A percentile compares a stretch with the other conserved stretches of the same genome.
phyloP scores from a whole-genome alignment of 1,139 yeast species.

The Arxiozyma slooffiae region DNA sequence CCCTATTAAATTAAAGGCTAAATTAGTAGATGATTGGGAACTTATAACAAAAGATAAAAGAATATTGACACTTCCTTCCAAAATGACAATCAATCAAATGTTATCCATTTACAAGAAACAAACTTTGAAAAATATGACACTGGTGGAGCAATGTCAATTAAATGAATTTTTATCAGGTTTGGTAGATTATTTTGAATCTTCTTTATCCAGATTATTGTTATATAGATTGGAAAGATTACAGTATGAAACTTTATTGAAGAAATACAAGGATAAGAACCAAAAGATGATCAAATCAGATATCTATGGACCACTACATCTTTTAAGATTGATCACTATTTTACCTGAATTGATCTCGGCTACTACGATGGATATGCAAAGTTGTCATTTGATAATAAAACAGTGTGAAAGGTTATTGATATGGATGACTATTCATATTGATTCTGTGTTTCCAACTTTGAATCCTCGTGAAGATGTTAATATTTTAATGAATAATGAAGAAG shows the following conservation, averaged over 20 bases:
- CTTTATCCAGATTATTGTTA: slow-evolving; percentile 61
- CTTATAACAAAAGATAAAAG: slow-evolving; percentile 69
- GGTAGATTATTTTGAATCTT: slow-evolving; percentile 64
- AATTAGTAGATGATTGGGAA: slow-evolving; percentile 91
- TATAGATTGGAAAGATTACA: slow-evolving; percentile 84
- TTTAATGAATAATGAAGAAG: not conserved
- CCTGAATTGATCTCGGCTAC: slow-evolving; percentile 30
- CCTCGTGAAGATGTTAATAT: not conserved
- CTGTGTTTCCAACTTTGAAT: slow-evolving; percentile 7
- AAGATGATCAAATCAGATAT: slow-evolving; percentile 18
- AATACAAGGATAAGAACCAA: not conserved
- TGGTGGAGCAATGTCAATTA: slow-evolving; percentile 43
- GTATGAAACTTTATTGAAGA: slow-evolving; percentile 34
- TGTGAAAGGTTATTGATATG: slow-evolving; percentile 24
- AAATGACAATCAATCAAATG: slow-evolving; percentile 42
- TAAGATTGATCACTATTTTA: slow-evolving; percentile 57
- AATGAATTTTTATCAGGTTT: slow-evolving; percentile 65
- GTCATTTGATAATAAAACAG: slow-evolving; percentile 22
- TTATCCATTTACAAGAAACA: slow-evolving; percentile 36
- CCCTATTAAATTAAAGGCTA: slow-evolving; percentile 56
- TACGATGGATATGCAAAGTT: slow-evolving; percentile 67
- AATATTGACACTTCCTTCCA: slow-evolving; percentile 52
- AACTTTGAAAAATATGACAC: slow-evolving; percentile 24
- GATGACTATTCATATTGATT: slow-evolving; percentile 16
- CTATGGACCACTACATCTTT: slow-evolving; percentile 72